These are phyloP conservation scores for Drechslerella stenobrocha DNA, from an alignment of 2,329 filamentous ascomycete species.

Conservation along the genomic window DNA sequence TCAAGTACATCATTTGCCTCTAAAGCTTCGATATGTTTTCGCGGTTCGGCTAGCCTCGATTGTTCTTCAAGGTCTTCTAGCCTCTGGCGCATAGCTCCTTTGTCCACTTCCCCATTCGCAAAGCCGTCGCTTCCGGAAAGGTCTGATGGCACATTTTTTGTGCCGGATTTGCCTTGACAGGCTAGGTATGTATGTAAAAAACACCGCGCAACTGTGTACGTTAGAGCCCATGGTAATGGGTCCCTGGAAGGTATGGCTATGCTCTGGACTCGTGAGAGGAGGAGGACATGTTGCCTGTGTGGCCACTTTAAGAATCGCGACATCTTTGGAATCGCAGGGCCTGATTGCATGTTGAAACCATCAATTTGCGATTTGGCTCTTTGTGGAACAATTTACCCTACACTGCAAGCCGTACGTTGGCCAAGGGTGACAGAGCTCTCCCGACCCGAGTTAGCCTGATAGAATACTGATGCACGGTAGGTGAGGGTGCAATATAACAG, in stretches of 20 bases:
- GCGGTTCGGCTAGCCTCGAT: conserved; percentile 34
- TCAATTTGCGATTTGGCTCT: background rate
- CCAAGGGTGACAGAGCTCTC: too few relatives aligned
- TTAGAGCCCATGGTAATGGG: background rate
- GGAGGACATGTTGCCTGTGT: background rate
- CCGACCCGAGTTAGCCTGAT: too few relatives aligned
- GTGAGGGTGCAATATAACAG: too few relatives aligned
- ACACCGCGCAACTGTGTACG: background rate
- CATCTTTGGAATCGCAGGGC: background rate
- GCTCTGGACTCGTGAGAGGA: background rate
- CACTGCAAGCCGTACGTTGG: background rate
- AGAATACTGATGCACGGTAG: too few relatives aligned
- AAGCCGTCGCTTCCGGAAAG: background rate
- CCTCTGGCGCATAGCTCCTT: conserved; percentile 37
- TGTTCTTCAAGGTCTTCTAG: conserved; percentile 38
- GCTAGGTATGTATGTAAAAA: background rate
- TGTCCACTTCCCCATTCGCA: conserved; percentile 5
- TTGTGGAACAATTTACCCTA: conserved; percentile 14
- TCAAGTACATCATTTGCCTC: conserved; percentile 30
- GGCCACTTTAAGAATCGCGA: conserved; percentile 2
- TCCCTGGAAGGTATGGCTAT: background rate
- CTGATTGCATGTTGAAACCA: conserved; percentile 13
- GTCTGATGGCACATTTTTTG: background rate
- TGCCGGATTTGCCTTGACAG: background rate
- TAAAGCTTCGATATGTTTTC: conserved; percentile 33